phyloP scores from a whole-genome alignment of 163 green algal species.

The Scenedesmus sp. region DNA sequence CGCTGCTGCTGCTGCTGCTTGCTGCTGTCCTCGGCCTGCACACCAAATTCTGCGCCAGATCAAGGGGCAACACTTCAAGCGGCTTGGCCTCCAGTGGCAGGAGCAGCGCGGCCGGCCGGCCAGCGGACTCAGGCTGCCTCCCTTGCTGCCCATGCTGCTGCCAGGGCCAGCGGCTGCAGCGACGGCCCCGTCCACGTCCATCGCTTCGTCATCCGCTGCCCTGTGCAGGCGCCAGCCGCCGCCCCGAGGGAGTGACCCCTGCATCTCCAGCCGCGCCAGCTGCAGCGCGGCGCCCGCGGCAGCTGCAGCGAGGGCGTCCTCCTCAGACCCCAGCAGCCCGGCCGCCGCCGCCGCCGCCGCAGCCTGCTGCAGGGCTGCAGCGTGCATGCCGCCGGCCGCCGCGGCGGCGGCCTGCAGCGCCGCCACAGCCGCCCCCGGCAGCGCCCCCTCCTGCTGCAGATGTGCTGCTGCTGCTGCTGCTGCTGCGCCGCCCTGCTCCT shows the following conservation, averaged over 20 bases:
- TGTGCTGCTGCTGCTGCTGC: background rate
- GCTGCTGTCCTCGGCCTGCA: background rate
- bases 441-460: background rate
- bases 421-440: background rate
- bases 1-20: conserved; percentile 2
- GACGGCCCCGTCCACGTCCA: background rate
- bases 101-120: background rate
- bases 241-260: background rate
- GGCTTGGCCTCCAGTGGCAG: background rate
- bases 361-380: background rate
- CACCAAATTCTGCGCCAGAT: background rate
- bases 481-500: background rate
- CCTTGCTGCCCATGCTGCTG: background rate
- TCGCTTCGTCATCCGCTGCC: background rate
- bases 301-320: conserved; percentile 1
- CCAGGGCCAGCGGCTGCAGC: background rate
- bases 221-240: background rate
- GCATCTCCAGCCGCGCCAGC: conserved; percentile 29
- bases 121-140: background rate
- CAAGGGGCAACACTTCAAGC: background rate
- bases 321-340: background rate
- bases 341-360: background rate
- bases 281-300: conserved; percentile 24
- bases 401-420: conserved; percentile 24
- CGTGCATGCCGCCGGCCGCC: conserved; percentile 1